A percentile compares a stretch with the other conserved stretches of the same genome.
Conservation (phyloP, 2,329 filamentous ascomycete genomes). For the Mariannaea sp. region DNA sequence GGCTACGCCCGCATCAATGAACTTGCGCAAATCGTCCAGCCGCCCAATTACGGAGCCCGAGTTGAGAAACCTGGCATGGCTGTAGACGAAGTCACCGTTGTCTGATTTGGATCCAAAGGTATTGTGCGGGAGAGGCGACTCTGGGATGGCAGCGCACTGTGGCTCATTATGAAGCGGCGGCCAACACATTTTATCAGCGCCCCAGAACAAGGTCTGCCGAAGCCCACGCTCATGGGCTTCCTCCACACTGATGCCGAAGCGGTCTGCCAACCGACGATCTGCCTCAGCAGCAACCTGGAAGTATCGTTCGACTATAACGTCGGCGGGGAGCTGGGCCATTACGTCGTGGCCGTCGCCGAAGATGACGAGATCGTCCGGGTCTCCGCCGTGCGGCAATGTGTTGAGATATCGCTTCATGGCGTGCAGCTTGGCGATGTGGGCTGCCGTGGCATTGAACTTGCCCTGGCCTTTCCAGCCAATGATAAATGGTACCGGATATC, state of each 20-base stretch:
- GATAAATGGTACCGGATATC: not conserved
- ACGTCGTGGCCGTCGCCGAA: not conserved
- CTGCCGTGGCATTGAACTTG: not conserved
- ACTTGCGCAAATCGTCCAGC: constrained; percentile 37
- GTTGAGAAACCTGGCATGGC: constrained; percentile 50
- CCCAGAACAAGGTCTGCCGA: not conserved
- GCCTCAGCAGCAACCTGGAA: not conserved
- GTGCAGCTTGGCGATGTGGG: not conserved
- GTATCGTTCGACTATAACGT: not conserved
- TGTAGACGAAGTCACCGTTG: constrained; percentile 37
- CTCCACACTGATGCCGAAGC: not conserved
- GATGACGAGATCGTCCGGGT: not conserved
- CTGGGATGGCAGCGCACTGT: constrained; percentile 49
- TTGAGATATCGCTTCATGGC: not conserved
- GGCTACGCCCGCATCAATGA: constrained; percentile 36
- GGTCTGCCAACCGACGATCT: not conserved
- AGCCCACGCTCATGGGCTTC: not conserved
- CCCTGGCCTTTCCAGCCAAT: not conserved
- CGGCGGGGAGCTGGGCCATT: not conserved
- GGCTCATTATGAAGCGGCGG: constrained; percentile 29
- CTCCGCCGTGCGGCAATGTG: not conserved
- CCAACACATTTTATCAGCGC: constrained; percentile 17
- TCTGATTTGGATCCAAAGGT: constrained; percentile 46
- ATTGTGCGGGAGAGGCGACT: constrained; percentile 39
- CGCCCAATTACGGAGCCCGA: constrained; percentile 53